Percentiles rank a stretch among this genome's conserved stretches.
phyloP scores from a whole-genome alignment of 2,329 filamentous ascomycete species.

The Blastomyces percursus region DNA sequence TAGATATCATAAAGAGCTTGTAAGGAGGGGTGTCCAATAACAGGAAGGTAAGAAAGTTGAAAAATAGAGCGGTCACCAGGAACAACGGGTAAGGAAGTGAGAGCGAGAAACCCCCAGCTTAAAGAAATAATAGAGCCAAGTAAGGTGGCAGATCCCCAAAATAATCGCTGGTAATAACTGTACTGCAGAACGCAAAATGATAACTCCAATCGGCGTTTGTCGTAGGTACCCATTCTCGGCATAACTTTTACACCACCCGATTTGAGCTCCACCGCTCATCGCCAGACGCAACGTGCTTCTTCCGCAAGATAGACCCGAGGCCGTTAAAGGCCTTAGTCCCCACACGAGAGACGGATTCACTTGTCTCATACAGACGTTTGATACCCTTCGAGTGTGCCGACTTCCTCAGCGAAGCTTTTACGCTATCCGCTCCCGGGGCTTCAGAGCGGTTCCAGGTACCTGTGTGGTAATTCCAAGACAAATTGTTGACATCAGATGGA shows the following conservation, averaged over 20 bases:
- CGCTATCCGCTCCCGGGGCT: not conserved
- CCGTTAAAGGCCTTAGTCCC: constrained; percentile 12
- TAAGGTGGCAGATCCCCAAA: not conserved
- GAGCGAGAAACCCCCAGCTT: not conserved
- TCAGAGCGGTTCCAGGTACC: not conserved
- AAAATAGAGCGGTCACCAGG: not conserved
- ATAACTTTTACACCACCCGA: not conserved
- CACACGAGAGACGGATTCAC: constrained; percentile 12
- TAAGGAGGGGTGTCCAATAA: not conserved
- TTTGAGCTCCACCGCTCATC: constrained; percentile 1
- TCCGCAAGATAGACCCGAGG: constrained; percentile 13
- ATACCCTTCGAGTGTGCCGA: constrained; percentile 12
- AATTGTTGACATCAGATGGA: not conserved
- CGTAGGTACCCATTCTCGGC: not conserved
- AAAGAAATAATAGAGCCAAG: not conserved
- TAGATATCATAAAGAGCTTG: not conserved
- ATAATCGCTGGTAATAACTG: not conserved
- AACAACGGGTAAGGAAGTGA: not conserved
- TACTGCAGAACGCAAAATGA: not conserved
- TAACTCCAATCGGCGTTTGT: not conserved
- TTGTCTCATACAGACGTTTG: constrained; percentile 12
- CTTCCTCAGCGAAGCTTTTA: not conserved
- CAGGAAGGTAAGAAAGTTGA: not conserved
- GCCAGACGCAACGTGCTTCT: constrained; percentile 2
- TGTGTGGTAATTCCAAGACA: not conserved